Percentiles rank a stretch among this genome's conserved stretches.
Conservation (phyloP, 177 flowering plant species). For the Vitis hybrid region DNA sequence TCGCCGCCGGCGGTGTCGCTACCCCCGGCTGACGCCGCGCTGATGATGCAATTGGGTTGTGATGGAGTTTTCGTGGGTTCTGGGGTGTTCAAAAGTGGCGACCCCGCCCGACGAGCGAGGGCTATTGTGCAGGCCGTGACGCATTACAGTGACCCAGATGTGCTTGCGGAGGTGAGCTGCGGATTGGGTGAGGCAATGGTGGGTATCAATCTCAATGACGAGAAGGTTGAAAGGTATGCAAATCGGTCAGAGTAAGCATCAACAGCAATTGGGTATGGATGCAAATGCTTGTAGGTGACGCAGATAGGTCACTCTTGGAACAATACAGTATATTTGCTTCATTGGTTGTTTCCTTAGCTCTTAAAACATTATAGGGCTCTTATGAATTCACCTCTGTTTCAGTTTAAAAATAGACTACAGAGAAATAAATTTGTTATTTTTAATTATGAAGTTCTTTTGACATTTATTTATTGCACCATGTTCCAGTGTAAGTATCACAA, state of each 20-base stretch:
- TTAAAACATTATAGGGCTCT: too few species aligned
- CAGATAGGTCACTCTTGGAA: too few species aligned
- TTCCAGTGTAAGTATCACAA: too few species aligned
- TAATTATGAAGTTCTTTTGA: too few species aligned
- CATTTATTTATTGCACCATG: too few species aligned
- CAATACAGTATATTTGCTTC: too few species aligned
- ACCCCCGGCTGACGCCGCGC: slow-evolving; percentile 67
- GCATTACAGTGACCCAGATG: slow-evolving; percentile 58
- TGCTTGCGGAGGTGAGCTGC: slow-evolving; percentile 62
- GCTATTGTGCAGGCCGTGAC: slow-evolving; percentile 73
- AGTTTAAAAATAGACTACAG: too few species aligned
- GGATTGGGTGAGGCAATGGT: slow-evolving; percentile 74
- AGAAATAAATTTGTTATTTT: too few species aligned
- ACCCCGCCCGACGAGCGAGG: slow-evolving; percentile 53
- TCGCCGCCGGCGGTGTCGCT: slow-evolving; percentile 72
- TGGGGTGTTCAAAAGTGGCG: slow-evolving; percentile 68
- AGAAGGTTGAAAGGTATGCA: slow-evolving; percentile 66
- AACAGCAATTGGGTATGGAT: too few species aligned
- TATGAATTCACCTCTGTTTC: too few species aligned
- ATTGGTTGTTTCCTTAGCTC: too few species aligned
- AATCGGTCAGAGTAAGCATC: slow-evolving; percentile 44
- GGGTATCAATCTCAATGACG: slow-evolving; percentile 57
- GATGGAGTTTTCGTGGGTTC: slow-evolving; percentile 74
- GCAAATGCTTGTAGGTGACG: too few species aligned
- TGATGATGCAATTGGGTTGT: slow-evolving; percentile 77